Percentiles rank a stretch among this genome's conserved stretches.
phyloP scores from a whole-genome alignment of 768 basidiomycete species.

The Tricholoma terreum region DNA sequence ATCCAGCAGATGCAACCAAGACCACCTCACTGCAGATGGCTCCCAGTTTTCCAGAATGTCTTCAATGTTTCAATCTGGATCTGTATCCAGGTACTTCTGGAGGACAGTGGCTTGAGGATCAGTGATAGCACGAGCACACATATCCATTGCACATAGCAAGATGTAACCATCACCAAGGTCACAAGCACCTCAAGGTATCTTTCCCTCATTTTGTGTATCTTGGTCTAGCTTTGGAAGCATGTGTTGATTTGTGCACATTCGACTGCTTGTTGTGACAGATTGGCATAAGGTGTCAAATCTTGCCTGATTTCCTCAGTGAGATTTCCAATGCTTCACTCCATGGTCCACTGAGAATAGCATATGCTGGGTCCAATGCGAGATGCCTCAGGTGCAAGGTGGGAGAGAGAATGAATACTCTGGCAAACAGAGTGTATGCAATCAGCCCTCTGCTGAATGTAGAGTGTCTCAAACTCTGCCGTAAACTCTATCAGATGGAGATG shows the following conservation, averaged over 20 bases:
- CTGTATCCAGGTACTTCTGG: background rate
- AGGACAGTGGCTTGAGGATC: background rate
- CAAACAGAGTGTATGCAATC: constrained; percentile 31
- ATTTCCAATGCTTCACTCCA: constrained; percentile 11
- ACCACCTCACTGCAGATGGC: constrained; percentile 13
- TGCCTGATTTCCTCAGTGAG: constrained; percentile 15
- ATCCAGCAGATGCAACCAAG: constrained; percentile 13
- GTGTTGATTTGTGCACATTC: constrained; percentile 17
- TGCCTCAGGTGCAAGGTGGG: constrained; percentile 6
- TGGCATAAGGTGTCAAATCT: constrained; percentile 18
- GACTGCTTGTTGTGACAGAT: constrained; percentile 15
- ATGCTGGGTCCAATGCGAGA: constrained; percentile 7
- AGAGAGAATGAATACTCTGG: constrained; percentile 27
- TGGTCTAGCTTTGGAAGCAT: constrained; percentile 18
- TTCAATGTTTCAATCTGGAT: background rate
- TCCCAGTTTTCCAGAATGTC: constrained; percentile 6
- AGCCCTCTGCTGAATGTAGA: constrained; percentile 27
- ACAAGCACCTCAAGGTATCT: constrained; percentile 7
- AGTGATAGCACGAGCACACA: background rate
- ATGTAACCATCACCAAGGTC: constrained; percentile 20
- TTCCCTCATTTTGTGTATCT: background rate
- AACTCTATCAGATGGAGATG: constrained; percentile 24
- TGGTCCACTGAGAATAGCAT: constrained; percentile 10
- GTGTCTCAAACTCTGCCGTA: constrained; percentile 28
- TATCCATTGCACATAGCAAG: constrained; percentile 18